Evolutionary conservation across 1,284 basidiomycete species (phyloP).

Genomic region (Inonotus obliquus): DNA sequence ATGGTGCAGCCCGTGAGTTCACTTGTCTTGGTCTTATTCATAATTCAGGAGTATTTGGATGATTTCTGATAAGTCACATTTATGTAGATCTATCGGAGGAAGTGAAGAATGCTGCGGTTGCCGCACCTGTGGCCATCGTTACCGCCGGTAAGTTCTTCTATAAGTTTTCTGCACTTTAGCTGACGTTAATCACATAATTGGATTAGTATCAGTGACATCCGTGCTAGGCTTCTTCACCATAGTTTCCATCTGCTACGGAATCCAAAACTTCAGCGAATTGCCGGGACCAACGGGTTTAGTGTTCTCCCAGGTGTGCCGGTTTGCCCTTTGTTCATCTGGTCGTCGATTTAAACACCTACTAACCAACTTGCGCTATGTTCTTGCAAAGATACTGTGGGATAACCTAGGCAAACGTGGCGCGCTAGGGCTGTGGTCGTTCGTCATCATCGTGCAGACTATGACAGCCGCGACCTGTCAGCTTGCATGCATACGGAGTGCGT

Average conservation of each 20-base stretch:
- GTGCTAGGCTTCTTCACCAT: slow-evolving; percentile 23
- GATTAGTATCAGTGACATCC: slow-evolving; percentile 17
- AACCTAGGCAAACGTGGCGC: slow-evolving; percentile 21
- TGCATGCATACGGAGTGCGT: slow-evolving; percentile 21
- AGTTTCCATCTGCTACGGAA: slow-evolving; percentile 22
- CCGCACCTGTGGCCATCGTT: slow-evolving; percentile 22
- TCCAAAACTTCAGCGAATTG: slow-evolving; percentile 18
- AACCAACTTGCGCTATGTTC: neutral
- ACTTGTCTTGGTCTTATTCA: neutral
- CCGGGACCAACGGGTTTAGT: slow-evolving; percentile 23
- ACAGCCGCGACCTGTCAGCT: slow-evolving; percentile 22
- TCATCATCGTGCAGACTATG: slow-evolving; percentile 22
- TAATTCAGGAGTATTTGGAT: neutral
- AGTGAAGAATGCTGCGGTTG: slow-evolving; percentile 23
- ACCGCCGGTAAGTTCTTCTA: slow-evolving; percentile 11
- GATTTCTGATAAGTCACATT: neutral
- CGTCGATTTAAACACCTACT: neutral
- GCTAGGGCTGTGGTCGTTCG: slow-evolving; percentile 21
- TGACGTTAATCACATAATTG: neutral
- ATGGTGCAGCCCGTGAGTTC: slow-evolving; percentile 21
- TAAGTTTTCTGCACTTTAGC: neutral
- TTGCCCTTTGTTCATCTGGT: neutral
- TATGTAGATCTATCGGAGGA: slow-evolving; percentile 22
- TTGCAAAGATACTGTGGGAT: slow-evolving; percentile 22
- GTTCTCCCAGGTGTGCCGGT: slow-evolving; percentile 20